Evolutionary conservation across 805 yeast species (phyloP), one percentile per base, ranked within the genome.

Genomic region (Nematodospora valgi): DNA sequence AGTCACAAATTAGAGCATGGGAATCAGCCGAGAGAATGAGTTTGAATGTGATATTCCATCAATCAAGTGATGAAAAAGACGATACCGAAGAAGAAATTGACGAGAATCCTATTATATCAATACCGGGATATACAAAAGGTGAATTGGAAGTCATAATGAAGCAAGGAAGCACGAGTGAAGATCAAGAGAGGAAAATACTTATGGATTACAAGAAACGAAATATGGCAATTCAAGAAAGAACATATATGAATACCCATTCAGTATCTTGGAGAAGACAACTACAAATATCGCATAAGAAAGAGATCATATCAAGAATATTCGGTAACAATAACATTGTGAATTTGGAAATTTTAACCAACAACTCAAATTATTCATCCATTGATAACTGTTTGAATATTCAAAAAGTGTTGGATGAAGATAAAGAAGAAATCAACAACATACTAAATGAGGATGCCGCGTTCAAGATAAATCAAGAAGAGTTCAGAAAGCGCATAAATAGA

Each of bases 1-100:
- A 60, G 27, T 60, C 69, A n/a, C 71, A 65, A 43, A 51, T 66
- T 9, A 55, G 57, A 34, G 71, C 71, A 13, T 67, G 73, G 73
- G 72, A 67, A 40, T 56, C 63, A 18, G 72, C 70, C 1, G 72
- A 67, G 39, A 58, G 60, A 41, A 56, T 62, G 27, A 56, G 60
- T 37, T 45, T 50, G 17, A 64, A 56, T 34, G 41, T 65, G 22
- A 63, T 67, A 2, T 65, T 66, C 38, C 65, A 60, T 30, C 50
- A 51, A 11, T 48, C 52, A 17, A 60, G 52, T 32, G 40, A 43
- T 21, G 49, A 47, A 11, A 52, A 47, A 22, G 55, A 49, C 0
- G 56, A 37, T n/a, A 39, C 40, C 24, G 41, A 33, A 9, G 50
- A 41, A 4, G 41, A 37, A 3, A 27, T 29, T 10, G 48, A 41